A percentile compares a stretch with the other conserved stretches of the same genome.
phyloP scores from a whole-genome alignment of 768 basidiomycete genomes.

The Rhodocollybia butyracea region DNA sequence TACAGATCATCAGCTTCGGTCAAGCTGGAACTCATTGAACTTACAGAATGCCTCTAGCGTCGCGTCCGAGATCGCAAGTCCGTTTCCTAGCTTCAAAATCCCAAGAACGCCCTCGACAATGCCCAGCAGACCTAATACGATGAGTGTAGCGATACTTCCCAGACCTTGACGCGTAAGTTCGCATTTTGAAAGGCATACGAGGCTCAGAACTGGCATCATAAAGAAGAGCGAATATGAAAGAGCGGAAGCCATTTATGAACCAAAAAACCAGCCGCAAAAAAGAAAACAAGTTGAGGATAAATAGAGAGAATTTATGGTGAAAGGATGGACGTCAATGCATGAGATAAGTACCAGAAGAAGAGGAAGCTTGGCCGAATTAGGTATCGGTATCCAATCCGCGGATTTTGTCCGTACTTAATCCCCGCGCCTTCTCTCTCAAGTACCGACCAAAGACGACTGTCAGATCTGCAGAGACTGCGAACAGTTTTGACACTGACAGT shows the following conservation, averaged over 20 bases:
- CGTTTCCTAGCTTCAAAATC: background rate
- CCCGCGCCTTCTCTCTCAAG: too few species aligned
- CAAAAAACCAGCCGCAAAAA: background rate
- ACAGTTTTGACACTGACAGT: too few species aligned
- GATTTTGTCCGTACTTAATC: too few species aligned
- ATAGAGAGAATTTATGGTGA: background rate
- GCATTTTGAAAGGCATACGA: background rate
- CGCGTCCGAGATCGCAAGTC: background rate
- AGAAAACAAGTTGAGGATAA: background rate
- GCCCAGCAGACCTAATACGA: background rate
- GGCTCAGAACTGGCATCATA: background rate
- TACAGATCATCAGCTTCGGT: background rate
- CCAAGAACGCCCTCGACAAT: background rate
- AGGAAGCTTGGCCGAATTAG: too few species aligned
- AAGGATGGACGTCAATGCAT: background rate
- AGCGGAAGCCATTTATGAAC: background rate
- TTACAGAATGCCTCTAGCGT: background rate
- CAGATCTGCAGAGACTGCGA: too few species aligned
- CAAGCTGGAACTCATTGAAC: background rate
- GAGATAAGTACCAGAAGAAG: background rate
- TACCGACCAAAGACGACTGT: too few species aligned
- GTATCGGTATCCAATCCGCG: too few species aligned
- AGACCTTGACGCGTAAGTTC: background rate
- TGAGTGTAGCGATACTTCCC: background rate
- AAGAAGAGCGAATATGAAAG: conserved; percentile 4